Conservation (phyloP, 768 basidiomycete species). For the Russula lepida region DNA sequence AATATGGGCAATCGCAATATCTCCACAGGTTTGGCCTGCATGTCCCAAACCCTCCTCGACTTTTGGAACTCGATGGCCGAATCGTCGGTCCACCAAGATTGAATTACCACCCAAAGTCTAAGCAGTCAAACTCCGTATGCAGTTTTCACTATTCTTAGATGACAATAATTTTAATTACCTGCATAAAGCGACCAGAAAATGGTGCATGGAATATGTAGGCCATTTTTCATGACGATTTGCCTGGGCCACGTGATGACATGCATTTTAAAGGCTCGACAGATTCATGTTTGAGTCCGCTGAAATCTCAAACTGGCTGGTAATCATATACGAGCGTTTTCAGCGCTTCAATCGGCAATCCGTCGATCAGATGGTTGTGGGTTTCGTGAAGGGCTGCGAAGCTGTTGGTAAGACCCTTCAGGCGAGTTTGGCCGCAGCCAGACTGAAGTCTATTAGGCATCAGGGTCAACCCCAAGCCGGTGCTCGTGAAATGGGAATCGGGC, state of each 20-base stretch:
- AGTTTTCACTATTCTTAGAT: not conserved
- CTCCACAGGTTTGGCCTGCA: constrained; percentile 60
- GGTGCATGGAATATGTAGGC: constrained; percentile 74
- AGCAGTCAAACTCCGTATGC: constrained; percentile 49
- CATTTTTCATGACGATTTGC: not conserved
- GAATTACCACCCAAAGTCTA: constrained; percentile 51
- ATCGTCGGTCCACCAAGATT: constrained; percentile 57
- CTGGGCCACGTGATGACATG: not conserved
- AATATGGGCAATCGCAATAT: constrained; percentile 40
- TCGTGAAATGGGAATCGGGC: constrained; percentile 47
- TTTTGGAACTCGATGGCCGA: constrained; percentile 50
- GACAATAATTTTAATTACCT: not conserved
- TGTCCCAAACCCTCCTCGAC: constrained; percentile 37
- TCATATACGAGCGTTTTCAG: constrained; percentile 52
- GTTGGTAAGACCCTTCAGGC: constrained; percentile 43
- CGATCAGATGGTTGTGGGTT: constrained; percentile 44
- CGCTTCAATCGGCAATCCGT: constrained; percentile 43
- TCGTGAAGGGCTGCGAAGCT: constrained; percentile 39
- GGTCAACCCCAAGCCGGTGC: constrained; percentile 36
- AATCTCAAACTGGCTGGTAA: constrained; percentile 52
- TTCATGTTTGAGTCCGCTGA: constrained; percentile 48
- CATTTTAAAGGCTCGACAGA: constrained; percentile 51
- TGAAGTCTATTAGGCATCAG: constrained; percentile 41
- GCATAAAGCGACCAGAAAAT: constrained; percentile 43
- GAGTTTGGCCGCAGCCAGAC: not conserved